Evolutionary conservation across 441 rosid species (phyloP), one percentile per base, ranked within the genome.

Genomic region (Syzygium malaccense): DNA sequence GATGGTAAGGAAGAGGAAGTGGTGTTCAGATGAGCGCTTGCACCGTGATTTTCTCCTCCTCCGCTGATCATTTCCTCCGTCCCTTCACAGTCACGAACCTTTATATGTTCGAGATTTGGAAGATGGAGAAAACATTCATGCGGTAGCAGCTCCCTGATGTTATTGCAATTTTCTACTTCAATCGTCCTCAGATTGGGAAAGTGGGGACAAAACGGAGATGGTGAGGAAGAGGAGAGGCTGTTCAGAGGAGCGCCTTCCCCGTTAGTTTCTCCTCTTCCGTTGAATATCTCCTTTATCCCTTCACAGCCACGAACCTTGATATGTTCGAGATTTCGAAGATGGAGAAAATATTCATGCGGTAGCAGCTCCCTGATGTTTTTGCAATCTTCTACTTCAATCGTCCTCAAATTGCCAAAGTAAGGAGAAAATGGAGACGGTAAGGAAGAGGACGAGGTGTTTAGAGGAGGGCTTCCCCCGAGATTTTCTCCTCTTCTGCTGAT

Each of bases 351-450:
- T 7, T 41, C 45, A 41, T 6, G 45, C 45, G 45, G 8, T 7
- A 57, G n/a, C n/a, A 57, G 62, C 62, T 57, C 28, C 62, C n/a
- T 57, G n/a, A 25, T 57, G 4, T 4, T 25, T 4, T 25, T 10
- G 14, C 62, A 57, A 25, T 25, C 2, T 8, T 0, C 0, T 4
- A 57, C n/a, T 10, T 2, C 1, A 25, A 57, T 57, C 6, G 5
- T 4, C 14, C 1, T 57, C n/a, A 57, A 3, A 57, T 25, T 57
- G 13, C 0, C 3, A 25, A 57, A 57, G 14, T 2, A 4, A 14
- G 62, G 62, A 57, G 45, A 41, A 41, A 41, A 1, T 41, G 45
- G 45, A 41, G 45, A 41, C 5, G 45, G 45, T 41, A 5, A 41
- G 6, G 45, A 41, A 41, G 45, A 41, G 6, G 45, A 41, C 7